Conservation (phyloP, 2,329 filamentous ascomycete species). For the Leptodontidium sp. region DNA sequence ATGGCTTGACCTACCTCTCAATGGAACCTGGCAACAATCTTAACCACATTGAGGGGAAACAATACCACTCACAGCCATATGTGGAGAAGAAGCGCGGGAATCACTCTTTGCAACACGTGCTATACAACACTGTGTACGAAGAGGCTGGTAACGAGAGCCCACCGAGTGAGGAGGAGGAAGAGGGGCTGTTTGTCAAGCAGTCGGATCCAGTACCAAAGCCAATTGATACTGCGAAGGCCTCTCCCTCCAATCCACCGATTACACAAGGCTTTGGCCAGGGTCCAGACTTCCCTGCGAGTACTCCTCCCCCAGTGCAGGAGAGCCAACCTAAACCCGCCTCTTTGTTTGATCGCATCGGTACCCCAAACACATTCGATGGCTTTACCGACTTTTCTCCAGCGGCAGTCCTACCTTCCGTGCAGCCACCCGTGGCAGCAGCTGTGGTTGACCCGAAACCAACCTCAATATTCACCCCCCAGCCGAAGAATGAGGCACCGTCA, state of each 20-base stretch:
- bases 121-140: conserved; percentile 62
- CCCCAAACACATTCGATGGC: conserved; percentile 22
- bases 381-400: conserved; percentile 11
- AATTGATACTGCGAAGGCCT: background rate
- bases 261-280: background rate
- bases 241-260: background rate
- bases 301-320: conserved; percentile 13
- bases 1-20: conserved; percentile 46
- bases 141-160: conserved; percentile 4
- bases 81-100: conserved; percentile 68
- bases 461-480: background rate
- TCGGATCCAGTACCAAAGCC: conserved; percentile 6
- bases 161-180: conserved; percentile 39
- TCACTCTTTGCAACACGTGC: conserved; percentile 60
- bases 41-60: conserved; percentile 56
- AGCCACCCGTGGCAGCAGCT: background rate
- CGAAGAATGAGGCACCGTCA: background rate
- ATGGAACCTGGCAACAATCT: conserved; percentile 40
- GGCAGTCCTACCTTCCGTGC: background rate
- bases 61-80: conserved; percentile 62
- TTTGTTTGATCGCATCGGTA: conserved; percentile 31
- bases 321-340: conserved; percentile 24
- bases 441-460: background rate
- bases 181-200: conserved; percentile 41
- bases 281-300: background rate